phyloP scores from a whole-genome alignment of 148 eudicot species.

The Limonium bicolor region DNA sequence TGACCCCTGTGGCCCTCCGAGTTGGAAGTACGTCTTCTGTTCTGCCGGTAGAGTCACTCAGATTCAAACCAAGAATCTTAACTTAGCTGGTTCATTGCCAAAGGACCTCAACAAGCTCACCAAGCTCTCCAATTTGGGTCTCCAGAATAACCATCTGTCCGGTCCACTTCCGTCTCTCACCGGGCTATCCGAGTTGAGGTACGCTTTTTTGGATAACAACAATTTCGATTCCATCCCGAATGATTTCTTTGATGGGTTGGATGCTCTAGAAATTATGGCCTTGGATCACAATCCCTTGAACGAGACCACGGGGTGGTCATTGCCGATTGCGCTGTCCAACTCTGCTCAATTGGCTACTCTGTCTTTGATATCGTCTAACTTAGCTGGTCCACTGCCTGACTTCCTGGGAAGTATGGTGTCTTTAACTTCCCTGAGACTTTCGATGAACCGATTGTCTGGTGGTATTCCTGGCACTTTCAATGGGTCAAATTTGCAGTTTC shows the following conservation, averaged over 20 bases:
- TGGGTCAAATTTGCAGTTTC: conserved; percentile 37
- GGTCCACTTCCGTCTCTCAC: conserved; percentile 67
- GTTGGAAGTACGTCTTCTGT: conserved; percentile 55
- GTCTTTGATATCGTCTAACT: conserved; percentile 44
- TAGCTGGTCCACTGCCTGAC: conserved; percentile 77
- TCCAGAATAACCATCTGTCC: conserved; percentile 61
- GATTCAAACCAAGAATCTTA: conserved; percentile 53
- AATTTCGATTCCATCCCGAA: conserved; percentile 58
- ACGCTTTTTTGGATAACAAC: conserved; percentile 62
- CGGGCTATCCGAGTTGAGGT: conserved; percentile 51
- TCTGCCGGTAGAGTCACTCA: conserved; percentile 44
- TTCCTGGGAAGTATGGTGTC: conserved; percentile 59
- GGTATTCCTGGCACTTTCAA: conserved; percentile 44
- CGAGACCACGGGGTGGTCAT: conserved; percentile 59
- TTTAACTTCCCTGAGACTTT: conserved; percentile 32
- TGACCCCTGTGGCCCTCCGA: conserved; percentile 86
- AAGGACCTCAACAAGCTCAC: conserved; percentile 44
- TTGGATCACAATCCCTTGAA: conserved; percentile 67
- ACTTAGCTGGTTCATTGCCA: conserved; percentile 68
- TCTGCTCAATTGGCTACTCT: conserved; percentile 57
- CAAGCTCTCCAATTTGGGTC: conserved; percentile 53
- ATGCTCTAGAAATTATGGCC: conserved; percentile 55
- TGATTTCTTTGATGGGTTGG: conserved; percentile 80
- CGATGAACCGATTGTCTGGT: conserved; percentile 51
- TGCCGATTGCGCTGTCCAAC: conserved; percentile 39